Base-by-base conservation (phyloP, 345 rosid genomes). In the Carallia pectinifolia region DNA sequence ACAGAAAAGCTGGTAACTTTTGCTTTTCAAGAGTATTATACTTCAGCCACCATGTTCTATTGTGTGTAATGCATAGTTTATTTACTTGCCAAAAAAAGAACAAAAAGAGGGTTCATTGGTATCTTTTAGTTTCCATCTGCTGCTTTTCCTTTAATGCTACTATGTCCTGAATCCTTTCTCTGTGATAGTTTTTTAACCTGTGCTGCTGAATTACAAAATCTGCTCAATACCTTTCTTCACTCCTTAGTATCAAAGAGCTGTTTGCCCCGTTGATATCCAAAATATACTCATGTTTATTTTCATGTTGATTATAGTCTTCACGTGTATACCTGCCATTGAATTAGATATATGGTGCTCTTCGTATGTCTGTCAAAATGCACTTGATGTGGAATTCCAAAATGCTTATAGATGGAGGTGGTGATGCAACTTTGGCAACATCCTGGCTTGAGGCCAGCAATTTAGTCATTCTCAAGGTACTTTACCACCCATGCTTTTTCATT, bases 341-440 rank as follows among this genome's bases (percentile, higher is more conserved):
- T 50, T 74, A 88, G 93, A 82, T 88, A 76, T 86, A 83, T 62
- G 90, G 93, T 47, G 93, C 88, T 34, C 89, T 88, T 55, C 86
- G 89, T 1, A 86, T 88, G 93, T 74, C 82, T 66, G 90, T 86
- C 53, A 88, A 88, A 72, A 83, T 88, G 76, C 81, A 74, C 82
- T 76, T 88, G 81, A 88, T 86, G 93, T 88, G 85, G 88, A 86
- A 88, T 72, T 85, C 93, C 58, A 86, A 85, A 81, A 77, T 88
- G 85, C 83, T 86, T 69, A 88, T 88, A 75, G 76, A 83, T 77
- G 82, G 83, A 69, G 90, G 88, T 71, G 79, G 70, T 27, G 93
- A 88, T 79, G 79, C 83, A 66, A 82, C 79, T 50, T 71, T 77
- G 44, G 90, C 85, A 4, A 88, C 90, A 8, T 85, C 93, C 48